These are phyloP conservation scores for Leccinum olivaceopallidum DNA, from an alignment of 768 basidiomycete genomes.

Conservation along the genomic window DNA sequence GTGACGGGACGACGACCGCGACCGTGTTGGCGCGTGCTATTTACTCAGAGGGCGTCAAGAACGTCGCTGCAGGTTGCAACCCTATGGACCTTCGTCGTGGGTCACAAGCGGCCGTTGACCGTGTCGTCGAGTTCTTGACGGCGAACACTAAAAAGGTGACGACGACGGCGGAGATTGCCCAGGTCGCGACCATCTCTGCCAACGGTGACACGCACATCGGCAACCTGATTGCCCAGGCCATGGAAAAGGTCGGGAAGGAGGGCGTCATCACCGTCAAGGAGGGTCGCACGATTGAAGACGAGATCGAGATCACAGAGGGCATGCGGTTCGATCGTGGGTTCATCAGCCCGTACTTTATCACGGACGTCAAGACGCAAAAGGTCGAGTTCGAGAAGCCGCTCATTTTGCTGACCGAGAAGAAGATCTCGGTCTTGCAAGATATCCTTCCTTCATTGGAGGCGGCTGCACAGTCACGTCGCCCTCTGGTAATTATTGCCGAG, in stretches of 20 bases:
- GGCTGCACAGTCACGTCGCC: conserved; percentile 80
- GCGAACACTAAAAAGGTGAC: conserved; percentile 91
- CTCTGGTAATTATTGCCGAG: conserved; percentile 95
- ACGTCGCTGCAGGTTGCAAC: conserved; percentile 98
- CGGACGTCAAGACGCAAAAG: conserved; percentile 95
- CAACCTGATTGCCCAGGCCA: conserved; percentile 93
- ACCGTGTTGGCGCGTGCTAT: conserved; percentile 97
- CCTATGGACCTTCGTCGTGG: conserved; percentile 99
- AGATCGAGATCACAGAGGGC: conserved; percentile 99
- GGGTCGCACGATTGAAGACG: conserved; percentile 96
- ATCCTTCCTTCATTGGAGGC: conserved; percentile 90
- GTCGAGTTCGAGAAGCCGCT: conserved; percentile 97
- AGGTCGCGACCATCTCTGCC: conserved; percentile 95
- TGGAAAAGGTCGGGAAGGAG: conserved; percentile 99
- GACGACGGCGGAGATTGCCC: conserved; percentile 95
- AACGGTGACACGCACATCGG: conserved; percentile 86
- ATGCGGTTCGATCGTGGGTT: conserved; percentile 99
- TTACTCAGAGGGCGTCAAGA: conserved; percentile 98
- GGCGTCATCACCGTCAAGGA: conserved; percentile 99
- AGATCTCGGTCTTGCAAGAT: conserved; percentile 93
- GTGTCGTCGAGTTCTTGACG: conserved; percentile 89
- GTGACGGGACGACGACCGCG: conserved; percentile 97
- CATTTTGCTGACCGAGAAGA: conserved; percentile 95
- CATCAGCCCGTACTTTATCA: conserved; percentile 98
- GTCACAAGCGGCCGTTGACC: conserved; percentile 94